These are phyloP conservation scores for Myriosclerotinia scirpicola DNA, from an alignment of 2,329 filamentous ascomycete genomes.

Conservation along the genomic window DNA sequence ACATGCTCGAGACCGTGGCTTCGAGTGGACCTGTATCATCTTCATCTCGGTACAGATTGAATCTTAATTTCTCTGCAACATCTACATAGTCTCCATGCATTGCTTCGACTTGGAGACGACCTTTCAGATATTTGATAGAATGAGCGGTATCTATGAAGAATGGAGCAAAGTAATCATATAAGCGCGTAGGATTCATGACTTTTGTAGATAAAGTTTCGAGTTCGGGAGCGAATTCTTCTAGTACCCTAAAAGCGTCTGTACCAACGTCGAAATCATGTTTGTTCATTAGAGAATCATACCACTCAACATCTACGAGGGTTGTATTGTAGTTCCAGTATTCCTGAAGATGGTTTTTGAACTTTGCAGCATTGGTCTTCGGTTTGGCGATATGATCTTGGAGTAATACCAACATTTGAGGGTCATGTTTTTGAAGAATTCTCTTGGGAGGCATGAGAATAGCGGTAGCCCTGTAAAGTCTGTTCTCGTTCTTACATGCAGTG, in stretches of 20 bases:
- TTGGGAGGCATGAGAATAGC: not conserved
- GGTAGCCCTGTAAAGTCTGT: not conserved
- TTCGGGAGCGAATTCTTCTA: not conserved
- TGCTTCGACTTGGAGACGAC: slow-evolving; percentile 27
- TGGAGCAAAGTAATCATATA: slow-evolving; percentile 28
- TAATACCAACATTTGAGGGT: not conserved
- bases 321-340: not conserved
- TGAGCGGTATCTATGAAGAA: slow-evolving; percentile 27
- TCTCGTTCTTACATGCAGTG: not conserved
- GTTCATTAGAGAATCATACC: not conserved
- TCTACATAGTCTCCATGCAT: slow-evolving; percentile 27
- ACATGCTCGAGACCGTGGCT: not conserved
- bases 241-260: slow-evolving; percentile 22
- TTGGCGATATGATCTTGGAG: not conserved
- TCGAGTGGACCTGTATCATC: not conserved
- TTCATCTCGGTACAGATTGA: slow-evolving; percentile 18
- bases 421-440: not conserved
- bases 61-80: slow-evolving; percentile 27
- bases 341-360: not conserved
- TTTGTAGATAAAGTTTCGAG: slow-evolving; percentile 11
- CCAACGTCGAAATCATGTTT: slow-evolving; percentile 18
- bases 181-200: not conserved
- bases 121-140: slow-evolving; percentile 24
- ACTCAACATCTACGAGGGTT: slow-evolving; percentile 12
- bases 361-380: not conserved